Evolutionary conservation across 1,139 yeast genomes (phyloP), one percentile per base, ranked within the genome.

Genomic region (Geotrichum candidum): DNA sequence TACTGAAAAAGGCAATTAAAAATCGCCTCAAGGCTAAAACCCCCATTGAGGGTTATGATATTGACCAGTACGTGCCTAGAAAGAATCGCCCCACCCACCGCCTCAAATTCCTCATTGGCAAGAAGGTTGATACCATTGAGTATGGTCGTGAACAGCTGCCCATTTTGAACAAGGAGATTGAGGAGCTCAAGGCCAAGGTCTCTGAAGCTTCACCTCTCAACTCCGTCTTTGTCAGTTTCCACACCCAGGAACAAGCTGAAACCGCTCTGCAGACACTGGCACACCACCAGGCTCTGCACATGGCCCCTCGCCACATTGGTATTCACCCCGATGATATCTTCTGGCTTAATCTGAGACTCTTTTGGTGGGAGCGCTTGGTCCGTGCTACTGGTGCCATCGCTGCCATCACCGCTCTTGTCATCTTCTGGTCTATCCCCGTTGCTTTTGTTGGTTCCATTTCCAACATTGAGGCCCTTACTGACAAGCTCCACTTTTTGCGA

Each of bases 391-490:
- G 82, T 63, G 88, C 96, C 0, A 70, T 79, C 60, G 81, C 86
- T 18, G 84, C 86, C n/a, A 82, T 90, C 66, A 72, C 79, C 52
- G 77, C 74, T 6, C 74, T 87, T 70, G 83, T 90, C 65, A 81
- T 92, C 61, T 87, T 91, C 73, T 94, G 98, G 98, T 84, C 96
- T 65, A 81, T 91, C 68, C 98, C 98, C 23, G 97, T 92, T 59
- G 96, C 97, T 1, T 90, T 90, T 73, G 97, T 94, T 62, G 98
- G 98, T 86, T 80, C 87, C 71, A 83, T 94, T 67, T 91, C 98
- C 23, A 92, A 92, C 76, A 82, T 94, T 68, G 84, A 87, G 66
- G 82, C 81, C 69, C 57, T 91, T 74, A 88, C 87, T 51, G 78
- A 83, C 59, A 84, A 83, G 66, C 80, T 91, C 57, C 88, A 78